A percentile compares a stretch with the other conserved stretches of the same genome.
phyloP scores from a whole-genome alignment of 1,139 yeast species.

The Suhomyces ambrosiae region DNA sequence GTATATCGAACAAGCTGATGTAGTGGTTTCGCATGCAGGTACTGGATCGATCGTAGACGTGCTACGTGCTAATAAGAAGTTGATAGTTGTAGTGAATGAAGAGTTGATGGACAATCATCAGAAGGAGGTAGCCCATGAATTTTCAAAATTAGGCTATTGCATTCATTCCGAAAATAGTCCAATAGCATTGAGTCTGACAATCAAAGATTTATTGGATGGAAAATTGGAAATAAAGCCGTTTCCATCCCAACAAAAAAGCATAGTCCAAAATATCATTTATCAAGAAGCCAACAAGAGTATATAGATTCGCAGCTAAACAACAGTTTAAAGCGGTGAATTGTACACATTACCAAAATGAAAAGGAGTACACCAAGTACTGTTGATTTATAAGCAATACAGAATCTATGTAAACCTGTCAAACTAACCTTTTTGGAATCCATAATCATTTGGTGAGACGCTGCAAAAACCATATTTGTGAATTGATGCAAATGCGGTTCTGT shows the following conservation, averaged over 20 bases:
- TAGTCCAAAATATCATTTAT: conserved; percentile 13
- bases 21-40: conserved; percentile 89
- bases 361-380: no score
- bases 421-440: no score
- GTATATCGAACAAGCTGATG: conserved; percentile 45
- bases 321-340: not conserved
- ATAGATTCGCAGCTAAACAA: not conserved
- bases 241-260: conserved; percentile 6
- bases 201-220: conserved; percentile 1
- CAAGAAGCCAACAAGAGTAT: conserved; percentile 10
- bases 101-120: conserved; percentile 87
- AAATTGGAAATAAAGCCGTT: conserved; percentile 5
- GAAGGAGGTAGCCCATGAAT: conserved; percentile 67
- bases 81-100: conserved; percentile 73
- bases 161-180: conserved; percentile 3
- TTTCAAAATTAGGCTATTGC: conserved; percentile 31
- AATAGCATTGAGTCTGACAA: not conserved
- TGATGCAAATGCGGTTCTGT: not conserved
- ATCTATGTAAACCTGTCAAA: no score
- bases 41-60: conserved; percentile 91
- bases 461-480: no score
- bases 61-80: conserved; percentile 53
- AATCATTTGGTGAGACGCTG: no score
- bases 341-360: no score
- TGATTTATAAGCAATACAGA: no score